A percentile compares a stretch with the other conserved stretches of the same genome.
Evolutionary conservation across 805 yeast species (phyloP).

Genomic region (Pichia sporocuriosa): DNA sequence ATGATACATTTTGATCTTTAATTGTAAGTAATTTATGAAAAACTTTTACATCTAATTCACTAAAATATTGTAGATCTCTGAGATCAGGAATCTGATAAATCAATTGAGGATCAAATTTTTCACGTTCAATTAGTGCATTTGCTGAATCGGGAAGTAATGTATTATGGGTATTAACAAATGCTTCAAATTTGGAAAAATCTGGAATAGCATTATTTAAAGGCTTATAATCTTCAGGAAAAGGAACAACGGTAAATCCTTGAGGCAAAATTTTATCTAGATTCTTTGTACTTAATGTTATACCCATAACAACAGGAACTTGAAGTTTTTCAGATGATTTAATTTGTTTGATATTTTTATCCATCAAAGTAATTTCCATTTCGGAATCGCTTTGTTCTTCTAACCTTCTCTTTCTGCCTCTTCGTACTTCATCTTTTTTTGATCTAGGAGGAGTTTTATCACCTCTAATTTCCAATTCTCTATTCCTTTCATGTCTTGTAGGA

Average conservation of each 20-base stretch:
- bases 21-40: conserved; percentile 53
- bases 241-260: conserved; percentile 38
- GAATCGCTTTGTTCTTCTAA: conserved; percentile 22
- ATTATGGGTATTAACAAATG: neutral
- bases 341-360: conserved; percentile 13
- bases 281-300: conserved; percentile 37
- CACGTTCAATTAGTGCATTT: conserved; percentile 20
- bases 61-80: conserved; percentile 60
- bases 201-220: conserved; percentile 32
- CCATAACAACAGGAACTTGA: conserved; percentile 26
- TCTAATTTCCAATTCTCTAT: conserved; percentile 20
- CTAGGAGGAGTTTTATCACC: conserved; percentile 16
- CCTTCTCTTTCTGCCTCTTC: conserved; percentile 9
- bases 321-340: neutral
- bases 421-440: conserved; percentile 15
- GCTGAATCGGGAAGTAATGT: conserved; percentile 25
- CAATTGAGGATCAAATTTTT: conserved; percentile 30
- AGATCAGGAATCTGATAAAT: conserved; percentile 58
- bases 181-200: conserved; percentile 25
- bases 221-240: conserved; percentile 40
- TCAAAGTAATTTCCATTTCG: conserved; percentile 14
- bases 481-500: conserved; percentile 37
- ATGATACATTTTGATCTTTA: conserved; percentile 21
- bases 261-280: conserved; percentile 47
- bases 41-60: conserved; percentile 62